Percentiles rank a stretch among this genome's conserved stretches.
Evolutionary conservation across 2,329 filamentous ascomycete genomes (phyloP).

Genomic region (Verticillium alfalfae): DNA sequence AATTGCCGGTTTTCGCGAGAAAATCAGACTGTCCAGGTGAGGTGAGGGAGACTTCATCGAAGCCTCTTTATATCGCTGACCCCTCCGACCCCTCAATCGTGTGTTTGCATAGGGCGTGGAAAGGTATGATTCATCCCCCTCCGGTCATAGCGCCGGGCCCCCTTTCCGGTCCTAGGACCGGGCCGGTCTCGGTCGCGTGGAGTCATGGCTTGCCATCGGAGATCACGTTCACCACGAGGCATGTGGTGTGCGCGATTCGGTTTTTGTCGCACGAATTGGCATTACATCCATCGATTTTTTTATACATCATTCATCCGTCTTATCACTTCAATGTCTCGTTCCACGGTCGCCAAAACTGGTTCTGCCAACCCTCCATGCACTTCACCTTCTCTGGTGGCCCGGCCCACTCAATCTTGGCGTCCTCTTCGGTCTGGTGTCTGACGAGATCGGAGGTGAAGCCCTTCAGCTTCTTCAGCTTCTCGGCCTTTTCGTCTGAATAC

Average conservation of each 20-base stretch:
- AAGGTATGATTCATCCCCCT: neutral
- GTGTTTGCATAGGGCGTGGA: neutral
- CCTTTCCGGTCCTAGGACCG: neutral
- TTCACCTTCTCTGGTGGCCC: constrained; percentile 39
- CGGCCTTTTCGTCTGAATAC: constrained; percentile 40
- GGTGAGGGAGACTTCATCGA: too few relatives aligned
- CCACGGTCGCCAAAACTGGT: constrained; percentile 37
- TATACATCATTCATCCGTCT: neutral
- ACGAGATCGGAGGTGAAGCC: constrained; percentile 32
- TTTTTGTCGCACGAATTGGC: too few relatives aligned
- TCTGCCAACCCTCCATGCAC: constrained; percentile 37
- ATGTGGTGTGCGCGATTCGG: too few relatives aligned
- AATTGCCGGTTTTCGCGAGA: neutral
- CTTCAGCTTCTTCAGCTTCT: constrained; percentile 40
- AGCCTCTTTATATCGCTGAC: too few relatives aligned
- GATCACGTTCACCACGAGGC: too few relatives aligned
- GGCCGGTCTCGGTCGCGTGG: neutral
- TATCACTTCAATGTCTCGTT: constrained; percentile 18
- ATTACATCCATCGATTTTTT: neutral
- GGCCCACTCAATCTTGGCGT: constrained; percentile 34
- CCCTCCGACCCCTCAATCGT: neutral
- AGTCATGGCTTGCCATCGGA: too few relatives aligned
- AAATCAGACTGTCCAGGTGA: neutral
- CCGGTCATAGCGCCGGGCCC: neutral
- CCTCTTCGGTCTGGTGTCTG: constrained; percentile 13